Conservation (phyloP, 257 asterid genomes). For the Gynochthodes officinalis region DNA sequence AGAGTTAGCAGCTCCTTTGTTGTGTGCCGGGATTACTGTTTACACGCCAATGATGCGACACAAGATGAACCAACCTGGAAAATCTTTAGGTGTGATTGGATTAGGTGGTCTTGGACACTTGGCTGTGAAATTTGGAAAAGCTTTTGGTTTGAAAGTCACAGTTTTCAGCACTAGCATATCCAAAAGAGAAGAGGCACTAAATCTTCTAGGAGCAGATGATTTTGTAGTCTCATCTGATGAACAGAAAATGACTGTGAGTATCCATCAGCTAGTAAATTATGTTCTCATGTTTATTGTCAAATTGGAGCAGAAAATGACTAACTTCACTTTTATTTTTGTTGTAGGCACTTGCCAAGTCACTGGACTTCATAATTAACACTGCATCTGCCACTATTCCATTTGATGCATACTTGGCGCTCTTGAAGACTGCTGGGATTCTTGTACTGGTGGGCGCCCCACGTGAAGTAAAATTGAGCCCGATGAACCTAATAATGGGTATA, state of each 20-base stretch:
- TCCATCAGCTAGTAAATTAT: neutral
- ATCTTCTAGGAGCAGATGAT: too few relatives aligned
- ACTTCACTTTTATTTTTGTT: too few relatives aligned
- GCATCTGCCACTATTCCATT: slow-evolving; percentile 67
- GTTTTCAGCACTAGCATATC: too few relatives aligned
- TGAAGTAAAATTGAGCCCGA: slow-evolving; percentile 65
- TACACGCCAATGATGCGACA: slow-evolving; percentile 78
- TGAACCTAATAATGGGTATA: slow-evolving; percentile 48
- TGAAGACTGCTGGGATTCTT: slow-evolving; percentile 72
- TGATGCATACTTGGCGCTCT: slow-evolving; percentile 54
- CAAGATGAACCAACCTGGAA: slow-evolving; percentile 82
- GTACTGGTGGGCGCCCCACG: slow-evolving; percentile 77
- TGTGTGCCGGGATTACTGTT: too few relatives aligned
- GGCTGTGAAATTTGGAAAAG: too few relatives aligned
- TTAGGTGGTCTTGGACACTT: too few relatives aligned
- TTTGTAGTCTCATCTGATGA: too few relatives aligned
- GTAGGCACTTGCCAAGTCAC: slow-evolving; percentile 57
- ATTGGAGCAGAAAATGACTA: neutral
- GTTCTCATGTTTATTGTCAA: neutral
- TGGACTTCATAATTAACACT: slow-evolving; percentile 75
- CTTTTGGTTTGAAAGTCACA: too few relatives aligned
- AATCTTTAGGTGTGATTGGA: slow-evolving; percentile 80
- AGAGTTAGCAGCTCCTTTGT: slow-evolving; percentile 73
- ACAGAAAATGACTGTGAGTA: slow-evolving; percentile 57
- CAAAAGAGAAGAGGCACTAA: too few relatives aligned